Percentiles rank a stretch among this genome's conserved stretches.
Evolutionary conservation across 2,329 filamentous ascomycete species (phyloP).

Genomic region (Leptographium procerum): DNA sequence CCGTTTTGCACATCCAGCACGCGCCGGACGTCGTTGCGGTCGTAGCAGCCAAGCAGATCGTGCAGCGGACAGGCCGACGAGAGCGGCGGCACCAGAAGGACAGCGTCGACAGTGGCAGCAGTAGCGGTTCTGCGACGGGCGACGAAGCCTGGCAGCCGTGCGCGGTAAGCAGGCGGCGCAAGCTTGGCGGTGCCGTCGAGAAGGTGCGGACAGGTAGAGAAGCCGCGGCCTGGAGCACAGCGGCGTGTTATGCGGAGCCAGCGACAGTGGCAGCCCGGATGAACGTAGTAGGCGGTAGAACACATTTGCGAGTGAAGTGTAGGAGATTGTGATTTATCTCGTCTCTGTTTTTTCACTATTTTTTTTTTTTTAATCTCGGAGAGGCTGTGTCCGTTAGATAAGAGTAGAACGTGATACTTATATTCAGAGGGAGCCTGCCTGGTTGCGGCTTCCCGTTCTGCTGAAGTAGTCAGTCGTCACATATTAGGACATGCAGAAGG

Average conservation of each 20-base stretch:
- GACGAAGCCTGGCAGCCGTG: background rate
- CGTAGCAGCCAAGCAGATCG: constrained; percentile 28
- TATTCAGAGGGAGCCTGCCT: too few species aligned
- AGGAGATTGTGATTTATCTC: background rate
- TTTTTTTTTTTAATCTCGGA: background rate
- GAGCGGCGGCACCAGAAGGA: constrained; percentile 14
- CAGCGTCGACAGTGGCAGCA: background rate
- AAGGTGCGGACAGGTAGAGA: constrained; percentile 35
- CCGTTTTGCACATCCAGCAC: constrained; percentile 31
- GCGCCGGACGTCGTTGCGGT: constrained; percentile 35
- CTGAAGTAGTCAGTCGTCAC: too few species aligned
- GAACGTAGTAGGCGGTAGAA: constrained; percentile 33
- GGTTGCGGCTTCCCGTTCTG: too few species aligned
- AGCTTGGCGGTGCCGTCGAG: constrained; percentile 25
- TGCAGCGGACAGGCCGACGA: constrained; percentile 27
- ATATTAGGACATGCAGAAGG: background rate
- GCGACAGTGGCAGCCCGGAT: constrained; percentile 37
- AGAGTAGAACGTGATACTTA: too few species aligned
- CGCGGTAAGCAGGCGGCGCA: constrained; percentile 21
- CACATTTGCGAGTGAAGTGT: constrained; percentile 32
- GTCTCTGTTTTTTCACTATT: background rate
- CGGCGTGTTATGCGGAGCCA: constrained; percentile 37
- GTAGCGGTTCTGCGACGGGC: background rate
- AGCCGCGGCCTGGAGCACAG: constrained; percentile 38
- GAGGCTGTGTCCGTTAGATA: too few species aligned